phyloP scores from a whole-genome alignment of 345 rosid genomes.

The Adansonia digitata region DNA sequence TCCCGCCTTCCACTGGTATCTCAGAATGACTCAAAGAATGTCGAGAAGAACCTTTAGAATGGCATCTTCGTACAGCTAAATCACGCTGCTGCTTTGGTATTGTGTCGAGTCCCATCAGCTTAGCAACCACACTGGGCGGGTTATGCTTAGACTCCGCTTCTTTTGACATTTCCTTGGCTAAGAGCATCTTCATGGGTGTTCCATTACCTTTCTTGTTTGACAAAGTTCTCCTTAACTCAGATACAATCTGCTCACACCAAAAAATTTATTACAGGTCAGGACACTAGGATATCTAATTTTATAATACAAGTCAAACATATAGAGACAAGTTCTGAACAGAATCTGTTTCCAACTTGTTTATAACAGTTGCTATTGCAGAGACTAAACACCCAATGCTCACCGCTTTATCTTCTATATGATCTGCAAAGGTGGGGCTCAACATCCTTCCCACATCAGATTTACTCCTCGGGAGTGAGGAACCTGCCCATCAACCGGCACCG shows the following conservation, averaged over 20 bases:
- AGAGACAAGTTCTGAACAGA: conserved; percentile 25
- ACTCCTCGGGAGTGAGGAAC: conserved; percentile 63
- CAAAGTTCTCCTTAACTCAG: conserved; percentile 55
- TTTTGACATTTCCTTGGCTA: conserved; percentile 86
- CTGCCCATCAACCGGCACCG: conserved; percentile 22
- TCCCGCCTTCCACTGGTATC: conserved; percentile 38
- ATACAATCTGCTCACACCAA: conserved; percentile 42
- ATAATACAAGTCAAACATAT: conserved; percentile 25
- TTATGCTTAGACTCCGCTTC: conserved; percentile 54
- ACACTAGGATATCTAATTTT: conserved; percentile 6
- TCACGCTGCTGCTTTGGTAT: conserved; percentile 55
- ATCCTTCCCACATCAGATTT: conserved; percentile 62
- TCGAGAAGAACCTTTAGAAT: conserved; percentile 44
- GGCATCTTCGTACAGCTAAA: conserved; percentile 42
- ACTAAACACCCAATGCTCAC: conserved; percentile 28
- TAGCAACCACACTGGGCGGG: conserved; percentile 80
- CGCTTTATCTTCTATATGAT: conserved; percentile 58
- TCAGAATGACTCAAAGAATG: conserved; percentile 50
- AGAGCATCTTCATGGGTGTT: conserved; percentile 77
- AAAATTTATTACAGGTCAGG: conserved; percentile 17
- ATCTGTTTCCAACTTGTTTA: conserved; percentile 15
- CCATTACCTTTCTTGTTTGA: conserved; percentile 51
- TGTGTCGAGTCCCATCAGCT: conserved; percentile 94
- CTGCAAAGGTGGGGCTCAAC: conserved; percentile 39
- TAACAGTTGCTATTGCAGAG: conserved; percentile 11